phyloP scores from a whole-genome alignment of 352 stramenopile species.

The Globisporangium abappressorium region DNA sequence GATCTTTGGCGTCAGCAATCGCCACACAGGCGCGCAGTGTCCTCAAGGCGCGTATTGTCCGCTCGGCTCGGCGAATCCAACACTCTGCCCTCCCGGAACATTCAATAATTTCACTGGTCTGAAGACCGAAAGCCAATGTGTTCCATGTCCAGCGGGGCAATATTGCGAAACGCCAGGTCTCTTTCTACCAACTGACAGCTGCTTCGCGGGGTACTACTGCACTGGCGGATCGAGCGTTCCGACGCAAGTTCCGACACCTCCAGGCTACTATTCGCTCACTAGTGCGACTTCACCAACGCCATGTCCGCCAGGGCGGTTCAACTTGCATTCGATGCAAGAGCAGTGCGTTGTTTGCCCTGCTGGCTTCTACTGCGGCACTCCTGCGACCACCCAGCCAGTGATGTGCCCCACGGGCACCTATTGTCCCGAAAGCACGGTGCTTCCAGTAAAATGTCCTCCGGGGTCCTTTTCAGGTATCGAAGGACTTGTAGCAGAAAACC shows the following conservation, averaged over 20 bases:
- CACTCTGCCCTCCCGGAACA: slow-evolving; percentile 68
- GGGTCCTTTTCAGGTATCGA: slow-evolving; percentile 55
- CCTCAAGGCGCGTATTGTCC: slow-evolving; percentile 69
- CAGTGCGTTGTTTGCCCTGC: slow-evolving; percentile 64
- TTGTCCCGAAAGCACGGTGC: slow-evolving; percentile 48
- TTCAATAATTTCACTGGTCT: slow-evolving; percentile 77
- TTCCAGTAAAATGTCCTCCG: slow-evolving; percentile 60
- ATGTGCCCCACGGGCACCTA: slow-evolving; percentile 67
- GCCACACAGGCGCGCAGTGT: slow-evolving; percentile 65
- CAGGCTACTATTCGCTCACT: slow-evolving; percentile 50
- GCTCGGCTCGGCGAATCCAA: slow-evolving; percentile 51
- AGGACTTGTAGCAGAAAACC: slow-evolving; percentile 55
- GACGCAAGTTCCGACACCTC: slow-evolving; percentile 51
- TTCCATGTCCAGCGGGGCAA: slow-evolving; percentile 66
- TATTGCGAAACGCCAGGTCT: slow-evolving; percentile 78
- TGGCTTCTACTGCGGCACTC: slow-evolving; percentile 66
- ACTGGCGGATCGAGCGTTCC: slow-evolving; percentile 45
- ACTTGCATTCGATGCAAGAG: slow-evolving; percentile 46
- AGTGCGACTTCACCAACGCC: slow-evolving; percentile 40
- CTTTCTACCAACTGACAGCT: slow-evolving; percentile 62
- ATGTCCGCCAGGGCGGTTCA: slow-evolving; percentile 62
- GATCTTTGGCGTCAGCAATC: slow-evolving; percentile 61
- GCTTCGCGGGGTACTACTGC: slow-evolving; percentile 82
- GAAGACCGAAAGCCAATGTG: slow-evolving; percentile 67
- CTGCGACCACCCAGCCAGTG: slow-evolving; percentile 43